Percentiles rank a stretch among this genome's conserved stretches.
phyloP scores from a whole-genome alignment of 23 red algal species.

The Gracilariopsis chorda region DNA sequence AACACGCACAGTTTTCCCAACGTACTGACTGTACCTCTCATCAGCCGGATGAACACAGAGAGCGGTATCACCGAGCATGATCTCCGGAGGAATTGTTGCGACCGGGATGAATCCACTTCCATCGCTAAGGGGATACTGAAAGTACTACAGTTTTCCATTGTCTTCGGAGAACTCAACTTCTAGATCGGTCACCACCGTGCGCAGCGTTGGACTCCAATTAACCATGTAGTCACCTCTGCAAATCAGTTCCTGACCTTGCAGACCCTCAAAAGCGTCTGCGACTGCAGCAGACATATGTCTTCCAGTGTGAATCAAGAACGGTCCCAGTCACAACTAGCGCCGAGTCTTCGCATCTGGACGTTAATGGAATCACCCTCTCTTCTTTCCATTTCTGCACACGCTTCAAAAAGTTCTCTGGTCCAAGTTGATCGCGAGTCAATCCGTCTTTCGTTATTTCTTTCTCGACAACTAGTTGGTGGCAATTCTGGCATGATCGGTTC shows the following conservation, averaged over 20 bases:
- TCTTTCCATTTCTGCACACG: constrained; percentile 95
- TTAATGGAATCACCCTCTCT: constrained; percentile 89
- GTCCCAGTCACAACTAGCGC: constrained; percentile 93
- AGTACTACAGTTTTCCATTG: constrained; percentile 91
- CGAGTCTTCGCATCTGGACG: constrained; percentile 89
- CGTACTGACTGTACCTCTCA: constrained; percentile 58
- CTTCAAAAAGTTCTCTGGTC: constrained; percentile 86
- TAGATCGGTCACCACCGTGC: constrained; percentile 94
- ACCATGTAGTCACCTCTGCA: constrained; percentile 97
- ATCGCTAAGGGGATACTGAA: constrained; percentile 79
- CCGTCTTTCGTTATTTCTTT: constrained; percentile 59
- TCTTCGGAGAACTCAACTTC: constrained; percentile 97
- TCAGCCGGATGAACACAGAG: constrained; percentile 97
- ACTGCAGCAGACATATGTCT: constrained; percentile 66
- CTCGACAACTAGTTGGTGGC: constrained; percentile 97
- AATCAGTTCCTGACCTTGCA: constrained; percentile 82
- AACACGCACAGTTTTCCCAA: constrained; percentile 73
- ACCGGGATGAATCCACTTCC: constrained; percentile 74
- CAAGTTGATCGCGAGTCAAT: constrained; percentile 54
- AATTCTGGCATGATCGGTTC: constrained; percentile 98
- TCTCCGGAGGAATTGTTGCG: constrained; percentile 91
- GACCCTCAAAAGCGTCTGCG: constrained; percentile 83
- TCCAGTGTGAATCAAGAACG: constrained; percentile 89
- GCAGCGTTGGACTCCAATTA: constrained; percentile 93
- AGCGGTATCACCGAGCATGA: constrained; percentile 92